These are phyloP conservation scores for Tulasnella sp. DNA, from an alignment of 768 basidiomycete genomes.

Conservation along the genomic window DNA sequence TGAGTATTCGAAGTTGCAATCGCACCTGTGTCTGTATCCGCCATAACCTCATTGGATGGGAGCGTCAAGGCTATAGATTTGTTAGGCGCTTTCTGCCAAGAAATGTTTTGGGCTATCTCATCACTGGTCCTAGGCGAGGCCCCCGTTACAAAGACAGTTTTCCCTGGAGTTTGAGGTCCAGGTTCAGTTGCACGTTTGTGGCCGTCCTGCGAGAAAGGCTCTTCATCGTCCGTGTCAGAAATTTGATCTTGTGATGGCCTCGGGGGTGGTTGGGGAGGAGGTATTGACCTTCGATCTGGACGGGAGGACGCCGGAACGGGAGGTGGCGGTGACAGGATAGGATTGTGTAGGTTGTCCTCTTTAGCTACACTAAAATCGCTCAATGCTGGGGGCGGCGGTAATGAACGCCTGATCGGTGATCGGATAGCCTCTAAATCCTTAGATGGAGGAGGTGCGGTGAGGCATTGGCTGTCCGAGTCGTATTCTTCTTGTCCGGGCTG, in stretches of 20 bases:
- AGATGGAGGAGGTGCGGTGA: background rate
- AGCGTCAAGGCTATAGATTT: too few relatives aligned
- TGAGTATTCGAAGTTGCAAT: background rate
- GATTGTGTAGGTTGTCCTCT: background rate
- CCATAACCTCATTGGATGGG: slow-evolving; percentile 4
- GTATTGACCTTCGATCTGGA: background rate
- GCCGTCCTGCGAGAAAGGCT: background rate
- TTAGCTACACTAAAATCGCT: background rate
- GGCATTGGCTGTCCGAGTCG: background rate
- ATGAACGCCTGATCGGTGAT: slow-evolving; percentile 2
- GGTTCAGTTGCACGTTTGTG: too few relatives aligned
- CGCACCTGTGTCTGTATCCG: slow-evolving; percentile 15
- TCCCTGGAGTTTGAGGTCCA: too few relatives aligned
- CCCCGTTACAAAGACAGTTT: too few relatives aligned
- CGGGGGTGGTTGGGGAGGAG: background rate
- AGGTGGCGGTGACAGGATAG: background rate
- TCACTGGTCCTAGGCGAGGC: too few relatives aligned
- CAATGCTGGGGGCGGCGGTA: slow-evolving; percentile 1
- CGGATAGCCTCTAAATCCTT: background rate
- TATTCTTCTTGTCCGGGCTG: too few relatives aligned
- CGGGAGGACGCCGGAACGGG: background rate
- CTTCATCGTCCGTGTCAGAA: too few relatives aligned
- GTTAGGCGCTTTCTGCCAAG: too few relatives aligned
- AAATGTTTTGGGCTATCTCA: too few relatives aligned
- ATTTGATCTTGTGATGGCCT: too few relatives aligned